Evolutionary conservation across 2,329 filamentous ascomycete species (phyloP), one percentile per base, ranked within the genome.

Genomic region (Helicocarpus griseus): DNA sequence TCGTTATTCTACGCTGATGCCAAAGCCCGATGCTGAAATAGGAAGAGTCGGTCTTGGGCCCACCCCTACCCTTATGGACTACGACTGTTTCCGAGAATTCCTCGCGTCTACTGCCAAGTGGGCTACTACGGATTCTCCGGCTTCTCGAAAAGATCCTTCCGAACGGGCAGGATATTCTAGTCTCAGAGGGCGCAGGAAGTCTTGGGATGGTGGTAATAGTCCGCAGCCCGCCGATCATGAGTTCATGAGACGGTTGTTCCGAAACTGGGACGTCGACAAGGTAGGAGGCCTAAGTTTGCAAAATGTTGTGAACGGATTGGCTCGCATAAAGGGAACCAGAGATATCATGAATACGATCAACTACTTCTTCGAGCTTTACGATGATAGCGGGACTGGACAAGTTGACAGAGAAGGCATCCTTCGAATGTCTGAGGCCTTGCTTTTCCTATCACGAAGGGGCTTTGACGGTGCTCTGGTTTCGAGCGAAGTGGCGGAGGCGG

Each of bases 291-390:
- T 98, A 56, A 94, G 84, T 17, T 73, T 98, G 47, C 89, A 95
- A 63, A 88, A 97, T 60, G 89, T 98, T 2, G 93, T 97, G 4
- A 86, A 85, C 17, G 93, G 93, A 0, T 75, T 98, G 43, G 90
- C 91, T 1, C 82, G 87, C 13, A 88, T 98, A 63, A 97, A 95
- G 67, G 91, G 93, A 7, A 89, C 86, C 51, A 84, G 85, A 44
- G 93, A 98, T 68, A 96, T 98, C 58, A 96, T 98, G 91, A 88
- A 88, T 28, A 93, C 87, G 53, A 97, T 98, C 63, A 93, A 84
- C 54, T 97, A 97, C 70, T 97, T 98, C 68, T 98, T 98, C 61
- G 88, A 96, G 62, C 80, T 98, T 0, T 96, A 97, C 66, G 93
- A 98, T 64, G 91, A 98, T 58, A 86, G 91, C 61, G 80, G 83